Evolutionary conservation across 768 basidiomycete genomes (phyloP).

Genomic region (Ramaria sp.): DNA sequence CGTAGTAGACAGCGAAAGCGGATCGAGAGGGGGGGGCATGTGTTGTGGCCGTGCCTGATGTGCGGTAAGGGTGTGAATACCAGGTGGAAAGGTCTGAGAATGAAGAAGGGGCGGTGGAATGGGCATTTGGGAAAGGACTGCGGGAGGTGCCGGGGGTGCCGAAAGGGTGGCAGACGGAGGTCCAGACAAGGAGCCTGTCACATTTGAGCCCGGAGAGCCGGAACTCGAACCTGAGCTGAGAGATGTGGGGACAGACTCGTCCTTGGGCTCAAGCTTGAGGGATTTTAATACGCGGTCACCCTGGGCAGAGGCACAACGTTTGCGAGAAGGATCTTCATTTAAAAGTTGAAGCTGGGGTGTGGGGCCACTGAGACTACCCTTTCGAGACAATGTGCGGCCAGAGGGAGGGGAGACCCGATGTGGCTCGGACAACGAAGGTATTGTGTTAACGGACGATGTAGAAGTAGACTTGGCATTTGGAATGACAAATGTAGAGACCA

Average conservation of each 20-base stretch:
- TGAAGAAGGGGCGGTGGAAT: constrained; percentile 14
- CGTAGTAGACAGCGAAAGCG: background rate
- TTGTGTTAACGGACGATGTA: background rate
- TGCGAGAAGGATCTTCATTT: constrained; percentile 32
- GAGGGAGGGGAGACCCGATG: constrained; percentile 4
- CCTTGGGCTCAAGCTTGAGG: constrained; percentile 38
- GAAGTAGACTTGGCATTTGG: background rate
- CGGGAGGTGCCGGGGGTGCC: constrained; percentile 23
- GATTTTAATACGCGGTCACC: constrained; percentile 37
- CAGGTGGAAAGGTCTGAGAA: constrained; percentile 15
- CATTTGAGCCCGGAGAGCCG: constrained; percentile 8
- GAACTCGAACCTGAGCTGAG: constrained; percentile 11
- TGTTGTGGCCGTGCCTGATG: constrained; percentile 18
- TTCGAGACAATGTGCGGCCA: background rate
- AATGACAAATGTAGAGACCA: constrained; percentile 1
- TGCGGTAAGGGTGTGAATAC: constrained; percentile 12
- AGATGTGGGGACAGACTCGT: constrained; percentile 21
- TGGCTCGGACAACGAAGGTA: background rate
- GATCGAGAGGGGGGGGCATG: background rate
- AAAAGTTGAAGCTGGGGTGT: background rate
- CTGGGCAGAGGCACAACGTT: constrained; percentile 39
- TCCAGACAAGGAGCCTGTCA: constrained; percentile 11
- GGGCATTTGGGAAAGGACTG: constrained; percentile 13
- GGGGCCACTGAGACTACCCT: constrained; percentile 1
- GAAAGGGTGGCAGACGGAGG: constrained; percentile 14